phyloP scores from a whole-genome alignment of 2,329 filamentous ascomycete species.

The Pseudocercospora vitis region DNA sequence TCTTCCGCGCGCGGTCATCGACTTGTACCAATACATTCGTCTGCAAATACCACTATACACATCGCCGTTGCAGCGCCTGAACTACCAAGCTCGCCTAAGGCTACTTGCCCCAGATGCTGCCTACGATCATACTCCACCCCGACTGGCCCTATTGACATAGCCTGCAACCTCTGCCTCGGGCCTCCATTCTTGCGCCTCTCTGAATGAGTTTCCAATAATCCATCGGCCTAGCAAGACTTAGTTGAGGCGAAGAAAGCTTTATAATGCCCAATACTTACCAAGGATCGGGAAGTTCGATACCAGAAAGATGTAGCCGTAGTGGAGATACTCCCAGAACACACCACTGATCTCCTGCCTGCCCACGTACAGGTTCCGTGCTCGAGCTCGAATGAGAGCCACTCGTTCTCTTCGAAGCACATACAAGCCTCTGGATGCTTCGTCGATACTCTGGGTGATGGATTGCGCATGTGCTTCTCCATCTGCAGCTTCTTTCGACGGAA shows the following conservation, averaged over 20 bases:
- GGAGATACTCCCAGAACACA: slow-evolving; percentile 4
- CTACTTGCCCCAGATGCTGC: no score
- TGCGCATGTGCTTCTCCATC: slow-evolving; percentile 4
- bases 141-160: no score
- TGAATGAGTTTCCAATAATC: slow-evolving; percentile 2
- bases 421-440: slow-evolving; percentile 7
- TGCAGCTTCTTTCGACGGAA: neutral
- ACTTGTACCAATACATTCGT: no score
- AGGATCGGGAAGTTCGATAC: slow-evolving; percentile 7
- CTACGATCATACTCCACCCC: no score
- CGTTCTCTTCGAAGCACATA: slow-evolving; percentile 11
- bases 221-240: neutral
- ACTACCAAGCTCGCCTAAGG: no score
- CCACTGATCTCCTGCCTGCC: neutral
- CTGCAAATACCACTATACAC: no score
- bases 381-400: slow-evolving; percentile 5
- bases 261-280: neutral
- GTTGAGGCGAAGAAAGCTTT: neutral
- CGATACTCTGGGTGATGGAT: no score
- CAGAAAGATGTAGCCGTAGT: slow-evolving; percentile 10
- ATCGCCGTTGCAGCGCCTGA: no score
- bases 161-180: neutral
- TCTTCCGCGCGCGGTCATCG: no score
- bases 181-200: neutral
- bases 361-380: slow-evolving; percentile 10